A percentile compares a stretch with the other conserved stretches of the same genome.
Conservation (phyloP, 192 early-diverging fungal species). For the Podila clonocystis region DNA sequence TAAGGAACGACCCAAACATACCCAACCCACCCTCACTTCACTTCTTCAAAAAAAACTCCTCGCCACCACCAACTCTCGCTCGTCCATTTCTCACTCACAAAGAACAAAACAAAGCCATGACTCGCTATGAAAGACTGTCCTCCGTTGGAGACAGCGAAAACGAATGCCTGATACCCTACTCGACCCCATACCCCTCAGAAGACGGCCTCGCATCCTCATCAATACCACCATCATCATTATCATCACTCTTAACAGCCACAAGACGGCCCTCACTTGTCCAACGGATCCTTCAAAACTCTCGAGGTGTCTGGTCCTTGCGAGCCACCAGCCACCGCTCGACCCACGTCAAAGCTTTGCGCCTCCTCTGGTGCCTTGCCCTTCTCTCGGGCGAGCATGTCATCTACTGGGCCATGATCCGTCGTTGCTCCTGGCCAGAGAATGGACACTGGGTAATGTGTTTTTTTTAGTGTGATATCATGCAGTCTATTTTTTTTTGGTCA, state of each 20-base stretch:
- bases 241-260: not conserved
- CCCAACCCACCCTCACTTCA: not conserved
- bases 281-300: not conserved
- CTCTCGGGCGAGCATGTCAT: constrained; percentile 15
- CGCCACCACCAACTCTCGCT: constrained; percentile 11
- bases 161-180: not conserved
- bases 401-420: constrained; percentile 23
- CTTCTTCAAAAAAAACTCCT: not conserved
- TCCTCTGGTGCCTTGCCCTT: constrained; percentile 8
- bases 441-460: constrained; percentile 22
- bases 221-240: not conserved
- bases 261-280: not conserved
- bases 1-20: too few relatives aligned
- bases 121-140: constrained; percentile 3
- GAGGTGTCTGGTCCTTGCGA: not conserved
- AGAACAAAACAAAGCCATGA: not conserved
- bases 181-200: not conserved
- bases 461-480: not conserved
- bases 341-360: constrained; percentile 1
- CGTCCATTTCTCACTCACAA: not conserved
- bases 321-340: not conserved
- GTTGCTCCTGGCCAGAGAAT: constrained; percentile 32
- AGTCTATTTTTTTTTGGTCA: not conserved
- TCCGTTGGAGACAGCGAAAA: not conserved
- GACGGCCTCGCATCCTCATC: not conserved